Base-by-base conservation (phyloP, 805 yeast genomes). In the Pichia gijzeniarum region DNA sequence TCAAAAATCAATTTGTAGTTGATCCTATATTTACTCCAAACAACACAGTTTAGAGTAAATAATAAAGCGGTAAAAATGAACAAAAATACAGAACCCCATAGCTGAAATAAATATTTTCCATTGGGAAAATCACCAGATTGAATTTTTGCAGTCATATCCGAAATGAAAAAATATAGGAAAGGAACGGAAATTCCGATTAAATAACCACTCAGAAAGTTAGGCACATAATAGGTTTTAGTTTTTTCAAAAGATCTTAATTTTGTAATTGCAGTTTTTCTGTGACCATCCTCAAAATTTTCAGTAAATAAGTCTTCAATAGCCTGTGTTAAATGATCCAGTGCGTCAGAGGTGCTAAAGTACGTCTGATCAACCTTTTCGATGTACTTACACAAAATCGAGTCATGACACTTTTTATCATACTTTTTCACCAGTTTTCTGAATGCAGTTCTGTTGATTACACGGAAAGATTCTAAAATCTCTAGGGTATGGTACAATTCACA, bases 1-100 rank as follows among this genome's bases (percentile, higher is more conserved):
- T 93, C 98, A 61, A 93, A 89, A 47, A 93, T 89, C 58, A 93
- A 88, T 58, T 83, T 83, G 62, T 93, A 93, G 61, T 91, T 93
- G 55, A 93, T 82, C 57, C 85, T 85, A 62, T 69, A 81, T 38
- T 65, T 61, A 28, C 79, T 73, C 90, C 95, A 93, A 2, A 82
- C 77, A 48, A 70, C 65, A 57, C 95, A 79, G 58, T 86, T 80
- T 38, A 85, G 45, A 12, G 82, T 80, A 59, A 90, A 82, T 2
- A 86, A 65, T 16, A 82, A 53, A 3, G 80, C 67, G 53, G 82
- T 71, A n/a, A 89, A 54, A 20, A 73, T 67, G 3, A 82, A 60
- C 49, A 90, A 58, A 54, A 87, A 75, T 62, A 87, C 88, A 1
- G 97, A 97, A 2, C 82, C 96, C 95, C 96, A 93, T 3, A 91